These are phyloP conservation scores for Xylaria acuta DNA, from an alignment of 495 filamentous ascomycete species.

Conservation along the genomic window DNA sequence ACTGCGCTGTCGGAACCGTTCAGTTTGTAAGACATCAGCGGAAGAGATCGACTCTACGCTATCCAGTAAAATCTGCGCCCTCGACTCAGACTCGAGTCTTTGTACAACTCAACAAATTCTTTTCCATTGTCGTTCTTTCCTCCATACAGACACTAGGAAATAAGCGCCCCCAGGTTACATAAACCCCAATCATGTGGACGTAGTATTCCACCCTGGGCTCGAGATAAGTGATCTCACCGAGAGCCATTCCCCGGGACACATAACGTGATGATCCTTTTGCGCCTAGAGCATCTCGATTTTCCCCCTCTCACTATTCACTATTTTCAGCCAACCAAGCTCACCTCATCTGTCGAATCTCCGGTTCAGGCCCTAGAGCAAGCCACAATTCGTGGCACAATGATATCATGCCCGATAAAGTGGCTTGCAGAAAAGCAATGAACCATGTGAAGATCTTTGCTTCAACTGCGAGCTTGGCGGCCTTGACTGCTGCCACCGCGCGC, in stretches of 20 bases:
- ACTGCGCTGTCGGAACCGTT: background rate
- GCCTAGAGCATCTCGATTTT: background rate
- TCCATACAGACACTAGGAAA: background rate
- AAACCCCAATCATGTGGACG: background rate
- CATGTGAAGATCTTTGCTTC: background rate
- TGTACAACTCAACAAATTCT: background rate
- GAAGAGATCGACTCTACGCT: background rate
- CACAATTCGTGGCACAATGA: constrained; percentile 9
- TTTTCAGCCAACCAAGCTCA: constrained; percentile 11
- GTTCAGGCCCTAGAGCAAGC: constrained; percentile 2
- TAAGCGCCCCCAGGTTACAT: background rate
- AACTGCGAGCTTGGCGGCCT: background rate
- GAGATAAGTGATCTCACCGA: background rate
- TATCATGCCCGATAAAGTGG: background rate
- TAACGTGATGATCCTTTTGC: background rate
- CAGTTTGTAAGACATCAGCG: background rate
- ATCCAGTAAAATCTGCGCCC: background rate
- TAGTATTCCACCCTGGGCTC: background rate
- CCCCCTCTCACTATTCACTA: background rate
- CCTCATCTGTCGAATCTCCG: background rate
- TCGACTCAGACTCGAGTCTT: background rate
- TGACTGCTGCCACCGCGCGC: background rate
- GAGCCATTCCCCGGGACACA: background rate
- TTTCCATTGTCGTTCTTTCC: background rate
- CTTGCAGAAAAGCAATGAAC: constrained; percentile 20